These are phyloP conservation scores for Hypomyces perniciosus DNA, from an alignment of 2,329 filamentous ascomycete genomes.

Conservation along the genomic window DNA sequence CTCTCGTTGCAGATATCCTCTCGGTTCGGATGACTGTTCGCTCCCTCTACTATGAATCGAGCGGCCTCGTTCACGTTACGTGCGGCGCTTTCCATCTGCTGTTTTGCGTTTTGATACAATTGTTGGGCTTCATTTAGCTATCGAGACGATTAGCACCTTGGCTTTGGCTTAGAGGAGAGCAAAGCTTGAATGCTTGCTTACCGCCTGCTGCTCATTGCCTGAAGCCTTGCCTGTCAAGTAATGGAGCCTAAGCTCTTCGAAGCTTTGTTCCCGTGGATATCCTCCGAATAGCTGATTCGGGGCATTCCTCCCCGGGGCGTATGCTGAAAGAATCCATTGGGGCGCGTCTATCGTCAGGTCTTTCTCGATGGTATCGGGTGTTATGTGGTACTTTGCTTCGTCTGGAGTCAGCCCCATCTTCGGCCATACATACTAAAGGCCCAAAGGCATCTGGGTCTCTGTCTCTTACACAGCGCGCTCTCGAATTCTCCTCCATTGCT, in stretches of 20 bases:
- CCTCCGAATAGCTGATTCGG: constrained; percentile 83
- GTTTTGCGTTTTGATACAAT: constrained; percentile 57
- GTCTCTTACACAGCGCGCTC: constrained; percentile 17
- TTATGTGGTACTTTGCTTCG: constrained; percentile 44
- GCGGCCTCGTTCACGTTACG: constrained; percentile 66
- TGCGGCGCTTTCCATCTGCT: constrained; percentile 67
- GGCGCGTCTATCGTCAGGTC: constrained; percentile 70
- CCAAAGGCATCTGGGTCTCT: background rate
- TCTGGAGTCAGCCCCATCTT: constrained; percentile 6
- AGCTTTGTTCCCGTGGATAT: constrained; percentile 71
- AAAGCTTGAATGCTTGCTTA: constrained; percentile 24
- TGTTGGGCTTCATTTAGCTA: constrained; percentile 55
- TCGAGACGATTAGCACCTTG: background rate
- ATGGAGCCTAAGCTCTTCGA: constrained; percentile 78
- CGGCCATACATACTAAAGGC: too few species aligned
- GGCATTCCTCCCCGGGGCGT: constrained; percentile 69
- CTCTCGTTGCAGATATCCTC: constrained; percentile 54
- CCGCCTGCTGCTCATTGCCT: constrained; percentile 53
- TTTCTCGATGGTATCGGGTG: constrained; percentile 51
- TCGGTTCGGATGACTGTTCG: constrained; percentile 70
- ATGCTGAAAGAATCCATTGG: constrained; percentile 80
- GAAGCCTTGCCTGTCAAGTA: constrained; percentile 55
- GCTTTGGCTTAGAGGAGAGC: background rate
- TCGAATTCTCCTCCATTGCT: constrained; percentile 22
- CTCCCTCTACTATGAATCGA: constrained; percentile 59